Conservation (phyloP, 2,329 filamentous ascomycete genomes). For the Akanthomyces muscarius region DNA sequence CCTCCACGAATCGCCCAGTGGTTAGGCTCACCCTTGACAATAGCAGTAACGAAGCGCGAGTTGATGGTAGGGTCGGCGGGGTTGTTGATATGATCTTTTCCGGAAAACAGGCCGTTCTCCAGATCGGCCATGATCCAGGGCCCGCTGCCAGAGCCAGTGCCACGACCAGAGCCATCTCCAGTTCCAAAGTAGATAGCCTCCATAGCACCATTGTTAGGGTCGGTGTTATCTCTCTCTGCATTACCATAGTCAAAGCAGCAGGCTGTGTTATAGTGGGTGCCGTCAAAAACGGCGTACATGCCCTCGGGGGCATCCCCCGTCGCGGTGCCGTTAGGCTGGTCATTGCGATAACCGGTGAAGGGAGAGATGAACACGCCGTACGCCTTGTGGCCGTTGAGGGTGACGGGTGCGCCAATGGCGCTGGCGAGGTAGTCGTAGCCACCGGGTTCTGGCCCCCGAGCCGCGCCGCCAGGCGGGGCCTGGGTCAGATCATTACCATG, state of each 20-base stretch:
- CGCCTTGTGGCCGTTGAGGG: slow-evolving; percentile 55
- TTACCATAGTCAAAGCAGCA: slow-evolving; percentile 59
- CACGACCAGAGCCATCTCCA: slow-evolving; percentile 45
- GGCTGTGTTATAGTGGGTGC: slow-evolving; percentile 54
- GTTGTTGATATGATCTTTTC: slow-evolving; percentile 44
- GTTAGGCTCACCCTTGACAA: slow-evolving; percentile 53
- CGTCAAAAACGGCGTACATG: slow-evolving; percentile 58
- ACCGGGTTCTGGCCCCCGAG: slow-evolving; percentile 50
- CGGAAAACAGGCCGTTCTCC: slow-evolving; percentile 63
- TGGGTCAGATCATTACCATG: slow-evolving; percentile 58
- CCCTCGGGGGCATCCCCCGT: slow-evolving; percentile 53
- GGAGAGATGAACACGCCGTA: slow-evolving; percentile 62
- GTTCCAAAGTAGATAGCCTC: slow-evolving; percentile 64
- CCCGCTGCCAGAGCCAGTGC: slow-evolving; percentile 52
- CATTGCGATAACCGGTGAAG: slow-evolving; percentile 61
- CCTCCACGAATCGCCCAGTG: slow-evolving; percentile 58
- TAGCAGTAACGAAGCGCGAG: slow-evolving; percentile 52
- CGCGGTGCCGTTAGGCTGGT: slow-evolving; percentile 48
- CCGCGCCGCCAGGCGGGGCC: slow-evolving; percentile 53
- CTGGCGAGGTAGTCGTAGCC: slow-evolving; percentile 58
- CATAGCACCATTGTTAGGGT: slow-evolving; percentile 62
- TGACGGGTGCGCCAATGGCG: slow-evolving; percentile 58
- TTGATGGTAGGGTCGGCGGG: slow-evolving; percentile 48
- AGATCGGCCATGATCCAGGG: slow-evolving; percentile 69
- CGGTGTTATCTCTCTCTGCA: slow-evolving; percentile 46